phyloP scores from a whole-genome alignment of 2,329 filamentous ascomycete species.

The Mycogone perniciosa region DNA sequence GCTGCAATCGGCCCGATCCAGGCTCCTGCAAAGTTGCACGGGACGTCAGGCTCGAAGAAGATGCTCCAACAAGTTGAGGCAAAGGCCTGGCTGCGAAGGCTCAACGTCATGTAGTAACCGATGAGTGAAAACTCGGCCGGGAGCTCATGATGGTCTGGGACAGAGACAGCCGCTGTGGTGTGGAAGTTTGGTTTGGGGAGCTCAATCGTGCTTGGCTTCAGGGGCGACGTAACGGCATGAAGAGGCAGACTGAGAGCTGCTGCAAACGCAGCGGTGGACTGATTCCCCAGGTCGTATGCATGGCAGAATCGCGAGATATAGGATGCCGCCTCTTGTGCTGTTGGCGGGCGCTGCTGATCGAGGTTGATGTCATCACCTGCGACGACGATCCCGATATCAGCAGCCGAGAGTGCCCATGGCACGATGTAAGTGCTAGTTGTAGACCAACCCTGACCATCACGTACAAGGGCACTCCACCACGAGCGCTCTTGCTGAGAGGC shows the following conservation, averaged over 20 bases:
- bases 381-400: background rate
- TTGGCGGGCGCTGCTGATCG: background rate
- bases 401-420: background rate
- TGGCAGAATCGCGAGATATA: background rate
- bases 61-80: background rate
- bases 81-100: background rate
- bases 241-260: background rate
- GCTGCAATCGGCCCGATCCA: background rate
- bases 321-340: background rate
- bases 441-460: background rate
- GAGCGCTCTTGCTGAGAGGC: background rate
- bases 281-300: background rate
- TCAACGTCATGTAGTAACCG: background rate
- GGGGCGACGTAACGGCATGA: background rate
- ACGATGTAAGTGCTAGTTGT: no score
- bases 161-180: background rate
- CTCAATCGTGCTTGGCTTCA: background rate
- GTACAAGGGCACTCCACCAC: background rate
- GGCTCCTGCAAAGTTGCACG: slow-evolving; percentile 1
- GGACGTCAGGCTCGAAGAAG: background rate
- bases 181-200: background rate
- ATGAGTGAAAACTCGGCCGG: background rate
- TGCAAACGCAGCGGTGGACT: background rate
- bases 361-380: background rate
- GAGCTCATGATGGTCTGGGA: background rate